Base-by-base conservation (phyloP, 306 rosid genomes). In the Carpinus viminea region DNA sequence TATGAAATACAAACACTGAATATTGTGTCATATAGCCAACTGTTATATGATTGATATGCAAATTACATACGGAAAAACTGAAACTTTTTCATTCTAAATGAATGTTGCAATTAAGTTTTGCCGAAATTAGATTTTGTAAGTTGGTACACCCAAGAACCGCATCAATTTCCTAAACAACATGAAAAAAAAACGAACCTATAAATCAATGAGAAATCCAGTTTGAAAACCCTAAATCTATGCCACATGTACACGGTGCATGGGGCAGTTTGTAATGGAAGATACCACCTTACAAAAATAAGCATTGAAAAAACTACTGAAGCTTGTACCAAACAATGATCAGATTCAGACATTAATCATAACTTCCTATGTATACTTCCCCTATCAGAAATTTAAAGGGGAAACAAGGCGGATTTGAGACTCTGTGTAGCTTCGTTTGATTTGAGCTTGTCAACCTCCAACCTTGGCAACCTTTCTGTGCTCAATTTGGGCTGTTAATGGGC, bases 381-480 rank as follows among this genome's bases (percentile, higher is more conserved):
- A 18, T 17, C 50, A 38, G 24, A 66, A 36, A 36, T 8, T 38
- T 38, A 18, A 46, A 46, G 50, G 50, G 21, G 38, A 38, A 17
- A 11, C 8, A 38, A 17, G 13, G 43, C 18, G 41, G 26, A 38
- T 34, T 31, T 2, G 8, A n/a, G 41, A 66, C 12, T 6, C 26
- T 66, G 2, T 28, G 20, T 62, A 64, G 46, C 21, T 31, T 18
- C 18, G 71, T 18, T 43, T 66, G 50, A 17, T 66, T 66, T 66
- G 48, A 47, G 70, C 59, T 4, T 56, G 76, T 88, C 85, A 94
- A 82, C 86, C 86, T 80, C 89, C 86, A 50, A 88, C 88, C 89
- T 91, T 91, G 15, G 98, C 98, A 55, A 95, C 98, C 84, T 92
- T 95, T 80, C 98, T 86, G 55, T 80, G 91, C 88, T 95, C 97